A percentile compares a stretch with the other conserved stretches of the same genome.
Conservation (phyloP, 2,329 filamentous ascomycete genomes). For the Aspergillus glaucus region DNA sequence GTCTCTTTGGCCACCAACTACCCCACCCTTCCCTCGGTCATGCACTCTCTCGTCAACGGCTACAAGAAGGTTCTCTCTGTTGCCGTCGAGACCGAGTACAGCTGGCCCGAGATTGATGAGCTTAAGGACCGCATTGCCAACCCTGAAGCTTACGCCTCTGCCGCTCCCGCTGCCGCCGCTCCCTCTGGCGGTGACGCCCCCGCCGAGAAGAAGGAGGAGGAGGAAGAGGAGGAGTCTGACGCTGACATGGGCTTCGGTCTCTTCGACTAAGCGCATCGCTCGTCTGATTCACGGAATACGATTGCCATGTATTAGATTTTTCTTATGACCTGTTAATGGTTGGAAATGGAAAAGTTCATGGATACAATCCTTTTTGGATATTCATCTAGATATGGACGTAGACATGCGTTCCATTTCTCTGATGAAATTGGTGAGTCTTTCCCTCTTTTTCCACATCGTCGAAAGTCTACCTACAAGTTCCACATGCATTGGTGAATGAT, state of each 20-base stretch:
- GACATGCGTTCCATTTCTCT: conserved; percentile 26
- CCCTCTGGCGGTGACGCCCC: conserved; percentile 47
- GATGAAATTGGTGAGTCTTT: conserved; percentile 20
- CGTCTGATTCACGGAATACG: conserved; percentile 18
- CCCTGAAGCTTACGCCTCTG: conserved; percentile 87
- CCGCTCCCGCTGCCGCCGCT: conserved; percentile 64
- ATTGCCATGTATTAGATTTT: conserved; percentile 35
- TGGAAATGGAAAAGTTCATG: conserved; percentile 26
- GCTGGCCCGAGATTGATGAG: conserved; percentile 92
- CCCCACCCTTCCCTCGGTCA: conserved; percentile 92
- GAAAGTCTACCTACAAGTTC: neutral
- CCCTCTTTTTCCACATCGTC: conserved; percentile 2
- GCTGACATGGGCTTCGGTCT: conserved; percentile 68
- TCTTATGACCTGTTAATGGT: conserved; percentile 25
- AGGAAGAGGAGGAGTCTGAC: conserved; percentile 62
- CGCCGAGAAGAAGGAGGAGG: conserved; percentile 54
- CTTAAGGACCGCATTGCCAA: conserved; percentile 99
- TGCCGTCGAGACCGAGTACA: conserved; percentile 82
- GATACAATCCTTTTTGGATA: conserved; percentile 5
- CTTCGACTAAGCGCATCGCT: conserved; percentile 53
- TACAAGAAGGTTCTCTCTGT: conserved; percentile 94
- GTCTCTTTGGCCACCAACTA: conserved; percentile 90
- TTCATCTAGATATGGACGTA: conserved; percentile 29
- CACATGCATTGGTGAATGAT: conserved; percentile 46
- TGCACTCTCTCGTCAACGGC: conserved; percentile 91